These are phyloP conservation scores for Neofusicoccum cordaticola DNA, from an alignment of 2,329 filamentous ascomycete genomes.

Conservation along the genomic window DNA sequence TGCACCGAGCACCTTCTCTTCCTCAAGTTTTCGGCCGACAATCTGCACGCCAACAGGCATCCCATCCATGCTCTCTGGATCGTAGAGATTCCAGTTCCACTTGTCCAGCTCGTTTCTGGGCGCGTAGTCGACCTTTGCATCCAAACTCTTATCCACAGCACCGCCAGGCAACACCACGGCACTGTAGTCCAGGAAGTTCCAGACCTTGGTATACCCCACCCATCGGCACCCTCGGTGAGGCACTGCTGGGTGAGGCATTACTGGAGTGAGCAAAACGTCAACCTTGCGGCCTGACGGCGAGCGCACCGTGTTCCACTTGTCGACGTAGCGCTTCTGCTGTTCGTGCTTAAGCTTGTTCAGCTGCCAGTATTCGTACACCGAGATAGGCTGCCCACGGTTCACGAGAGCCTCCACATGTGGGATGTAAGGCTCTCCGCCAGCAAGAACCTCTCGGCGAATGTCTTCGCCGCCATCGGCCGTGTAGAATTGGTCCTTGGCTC, in stretches of 20 bases:
- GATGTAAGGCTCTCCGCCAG: conserved; percentile 33
- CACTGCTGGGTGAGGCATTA: conserved; percentile 38
- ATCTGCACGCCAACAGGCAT: conserved; percentile 27
- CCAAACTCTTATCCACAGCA: conserved; percentile 51
- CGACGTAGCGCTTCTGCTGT: conserved; percentile 34
- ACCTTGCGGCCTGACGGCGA: conserved; percentile 33
- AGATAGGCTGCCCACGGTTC: conserved; percentile 29
- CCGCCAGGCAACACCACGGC: conserved; percentile 55
- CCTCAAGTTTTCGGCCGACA: conserved; percentile 24
- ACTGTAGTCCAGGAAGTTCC: conserved; percentile 60
- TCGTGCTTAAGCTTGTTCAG: conserved; percentile 23
- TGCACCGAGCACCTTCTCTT: conserved; percentile 24
- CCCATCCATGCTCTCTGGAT: conserved; percentile 17
- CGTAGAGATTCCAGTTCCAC: conserved; percentile 42
- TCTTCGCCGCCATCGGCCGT: conserved; percentile 3
- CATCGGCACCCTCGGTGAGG: conserved; percentile 44
- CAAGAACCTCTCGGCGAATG: background rate
- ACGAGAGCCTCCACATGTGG: conserved; percentile 25
- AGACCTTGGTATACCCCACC: conserved; percentile 45
- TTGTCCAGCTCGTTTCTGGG: conserved; percentile 52
- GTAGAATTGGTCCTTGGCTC: conserved; percentile 1
- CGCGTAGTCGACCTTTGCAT: conserved; percentile 43
- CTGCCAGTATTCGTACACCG: conserved; percentile 30
- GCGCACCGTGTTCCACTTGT: conserved; percentile 34
- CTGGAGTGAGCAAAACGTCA: conserved; percentile 37